phyloP scores from a whole-genome alignment of 2,329 filamentous ascomycete genomes.

The Aspergillus nomiae region DNA sequence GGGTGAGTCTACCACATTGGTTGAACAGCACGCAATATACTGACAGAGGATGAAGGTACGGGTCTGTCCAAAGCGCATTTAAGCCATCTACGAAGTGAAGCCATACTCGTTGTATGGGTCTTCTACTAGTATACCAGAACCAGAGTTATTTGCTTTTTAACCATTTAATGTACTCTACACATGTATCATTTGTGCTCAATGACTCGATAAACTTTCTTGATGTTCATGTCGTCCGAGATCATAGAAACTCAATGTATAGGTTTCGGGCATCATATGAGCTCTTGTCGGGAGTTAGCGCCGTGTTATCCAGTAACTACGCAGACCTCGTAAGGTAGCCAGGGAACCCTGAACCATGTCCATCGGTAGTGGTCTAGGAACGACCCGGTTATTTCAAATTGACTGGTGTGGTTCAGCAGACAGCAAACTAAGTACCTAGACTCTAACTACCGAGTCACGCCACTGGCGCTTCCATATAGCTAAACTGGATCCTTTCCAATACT shows the following conservation, averaged over 20 bases:
- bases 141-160: neutral
- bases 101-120: neutral
- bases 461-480: neutral
- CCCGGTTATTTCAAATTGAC: neutral
- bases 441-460: neutral
- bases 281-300: neutral
- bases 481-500: neutral
- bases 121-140: neutral
- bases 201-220: neutral
- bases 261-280: neutral
- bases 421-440: neutral
- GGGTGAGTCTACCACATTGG: slow-evolving; percentile 39
- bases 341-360: neutral
- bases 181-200: neutral
- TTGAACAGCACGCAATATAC: slow-evolving; percentile 7
- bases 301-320: neutral
- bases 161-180: neutral
- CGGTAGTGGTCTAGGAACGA: neutral
- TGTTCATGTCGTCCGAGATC: neutral
- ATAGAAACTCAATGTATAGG: neutral
- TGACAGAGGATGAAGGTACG: slow-evolving; percentile 28
- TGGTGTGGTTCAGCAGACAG: neutral
- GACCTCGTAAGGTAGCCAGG: neutral
- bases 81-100: neutral
- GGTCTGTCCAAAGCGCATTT: slow-evolving; percentile 46